Conservation (phyloP, 768 basidiomycete genomes). For the Rhodotorula sphaerocarpa region DNA sequence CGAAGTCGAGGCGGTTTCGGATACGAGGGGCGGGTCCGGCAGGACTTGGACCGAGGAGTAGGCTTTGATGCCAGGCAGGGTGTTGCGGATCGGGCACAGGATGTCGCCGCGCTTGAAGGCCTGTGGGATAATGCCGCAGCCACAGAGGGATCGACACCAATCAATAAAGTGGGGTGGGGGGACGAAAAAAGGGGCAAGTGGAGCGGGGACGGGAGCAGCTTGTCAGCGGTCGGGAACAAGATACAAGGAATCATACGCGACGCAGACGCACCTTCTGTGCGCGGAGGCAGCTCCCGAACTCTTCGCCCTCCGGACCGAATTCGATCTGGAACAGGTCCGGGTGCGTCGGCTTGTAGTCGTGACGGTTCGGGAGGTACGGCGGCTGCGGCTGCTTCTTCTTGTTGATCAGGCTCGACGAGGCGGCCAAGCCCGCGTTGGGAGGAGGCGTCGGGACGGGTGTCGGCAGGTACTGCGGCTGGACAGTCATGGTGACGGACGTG, state of each 20-base stretch:
- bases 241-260: too few relatives aligned
- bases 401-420: not conserved
- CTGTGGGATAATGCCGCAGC: not conserved
- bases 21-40: slow-evolving; percentile 27
- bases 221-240: not conserved
- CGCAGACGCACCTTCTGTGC: slow-evolving; percentile 24
- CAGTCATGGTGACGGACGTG: not conserved
- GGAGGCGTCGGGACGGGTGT: slow-evolving; percentile 11
- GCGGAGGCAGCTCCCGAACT: slow-evolving; percentile 33
- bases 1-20: not conserved
- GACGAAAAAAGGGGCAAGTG: too few relatives aligned
- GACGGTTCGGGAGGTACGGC: slow-evolving; percentile 24
- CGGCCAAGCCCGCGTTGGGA: not conserved
- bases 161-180: too few relatives aligned
- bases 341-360: slow-evolving; percentile 30
- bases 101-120: slow-evolving; percentile 16
- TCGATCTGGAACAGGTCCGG: slow-evolving; percentile 17
- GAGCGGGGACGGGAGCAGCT: too few relatives aligned
- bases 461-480: not conserved
- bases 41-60: slow-evolving; percentile 34
- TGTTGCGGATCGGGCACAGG: slow-evolving; percentile 28
- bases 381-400: slow-evolving; percentile 6
- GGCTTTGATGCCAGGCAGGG: slow-evolving; percentile 28
- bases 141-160: too few relatives aligned
- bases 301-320: slow-evolving; percentile 25